These are phyloP conservation scores for Suaeda aralocaspica DNA, from an alignment of 148 eudicot species.

Conservation along the genomic window DNA sequence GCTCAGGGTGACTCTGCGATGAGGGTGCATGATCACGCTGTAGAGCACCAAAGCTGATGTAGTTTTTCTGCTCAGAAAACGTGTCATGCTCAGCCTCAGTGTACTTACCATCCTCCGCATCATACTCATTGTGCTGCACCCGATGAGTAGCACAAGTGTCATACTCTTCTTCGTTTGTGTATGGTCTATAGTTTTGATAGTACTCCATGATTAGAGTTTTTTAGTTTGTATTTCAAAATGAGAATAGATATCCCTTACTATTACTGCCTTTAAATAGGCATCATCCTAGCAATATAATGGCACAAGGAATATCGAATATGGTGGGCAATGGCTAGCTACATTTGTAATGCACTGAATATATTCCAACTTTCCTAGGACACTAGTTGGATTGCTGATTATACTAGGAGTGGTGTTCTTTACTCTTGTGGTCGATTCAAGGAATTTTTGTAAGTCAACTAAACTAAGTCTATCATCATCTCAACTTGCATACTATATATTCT, in stretches of 20 bases:
- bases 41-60: slow-evolving; percentile 21
- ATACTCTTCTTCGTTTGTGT: slow-evolving; percentile 15
- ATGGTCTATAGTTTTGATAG: slow-evolving; percentile 15
- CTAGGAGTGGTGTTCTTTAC: background rate
- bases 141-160: background rate
- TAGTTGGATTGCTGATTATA: slow-evolving; percentile 4
- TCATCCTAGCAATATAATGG: no score
- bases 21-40: slow-evolving; percentile 21
- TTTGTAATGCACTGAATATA: slow-evolving; percentile 13
- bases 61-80: slow-evolving; percentile 22
- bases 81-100: slow-evolving; percentile 12
- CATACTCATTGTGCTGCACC: slow-evolving; percentile 12
- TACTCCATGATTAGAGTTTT: background rate
- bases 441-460: slow-evolving; percentile 5
- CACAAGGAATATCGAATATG: background rate
- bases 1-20: slow-evolving; percentile 1
- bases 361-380: slow-evolving; percentile 23
- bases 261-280: slow-evolving; percentile 12
- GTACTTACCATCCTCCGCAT: background rate
- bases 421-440: slow-evolving; percentile 4
- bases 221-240: background rate
- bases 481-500: background rate
- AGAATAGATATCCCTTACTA: background rate
- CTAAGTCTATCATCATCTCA: no score
- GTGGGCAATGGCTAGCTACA: background rate